Evolutionary conservation across 2,329 filamentous ascomycete genomes (phyloP), one percentile per base, ranked within the genome.

Genomic region (Phoma sp.): DNA sequence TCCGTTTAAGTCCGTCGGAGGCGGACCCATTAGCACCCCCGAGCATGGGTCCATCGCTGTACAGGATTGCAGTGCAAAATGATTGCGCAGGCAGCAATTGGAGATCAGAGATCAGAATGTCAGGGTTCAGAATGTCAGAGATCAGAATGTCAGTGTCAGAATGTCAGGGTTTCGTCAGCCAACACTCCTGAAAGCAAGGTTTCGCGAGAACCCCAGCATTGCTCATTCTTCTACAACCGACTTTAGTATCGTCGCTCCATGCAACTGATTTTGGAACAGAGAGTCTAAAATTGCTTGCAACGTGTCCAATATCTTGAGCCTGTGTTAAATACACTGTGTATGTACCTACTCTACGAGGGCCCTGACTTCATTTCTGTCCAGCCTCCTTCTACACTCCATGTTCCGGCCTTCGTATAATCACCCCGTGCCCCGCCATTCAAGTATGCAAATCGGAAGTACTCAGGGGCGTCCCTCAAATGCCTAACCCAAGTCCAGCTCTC

Each of bases 371-470:
- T 90, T 24, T 83, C 72, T 38, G 78, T 77, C 90, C 90, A 93
- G 30, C 80, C 78, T 1, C 87, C 84, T 47, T 87, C 81, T 1
- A 68, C 74, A 23, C 80, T 80, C 90, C 90, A 93, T 9, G 79
- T 82, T 1, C 89, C 90, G 0, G 90, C 90, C 73, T 86, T 89
- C 11, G 88, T 91, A 66, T 90, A 93, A 69, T 93, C 90, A 23
- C 81, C 86, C 35, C 80, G 81, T 4, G 71, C 71, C 52, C 83
- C 86, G 1, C 89, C 89, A 45, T 83, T 79, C 80, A 93, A 83
- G 66, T 86, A 92, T 1, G 81, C 89, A 73, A 93, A 93, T 6
- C 90, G 78, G 67, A 93, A 93, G 66, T 91, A 93, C 72, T 92
- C 88, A 35, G 86, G 84, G 40, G 76, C 51, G 5, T 59, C 67